A percentile compares a stretch with the other conserved stretches of the same genome.
These are phyloP conservation scores for Puya raimondii DNA, from an alignment of 176 grass and related monocot species.

Conservation along the genomic window DNA sequence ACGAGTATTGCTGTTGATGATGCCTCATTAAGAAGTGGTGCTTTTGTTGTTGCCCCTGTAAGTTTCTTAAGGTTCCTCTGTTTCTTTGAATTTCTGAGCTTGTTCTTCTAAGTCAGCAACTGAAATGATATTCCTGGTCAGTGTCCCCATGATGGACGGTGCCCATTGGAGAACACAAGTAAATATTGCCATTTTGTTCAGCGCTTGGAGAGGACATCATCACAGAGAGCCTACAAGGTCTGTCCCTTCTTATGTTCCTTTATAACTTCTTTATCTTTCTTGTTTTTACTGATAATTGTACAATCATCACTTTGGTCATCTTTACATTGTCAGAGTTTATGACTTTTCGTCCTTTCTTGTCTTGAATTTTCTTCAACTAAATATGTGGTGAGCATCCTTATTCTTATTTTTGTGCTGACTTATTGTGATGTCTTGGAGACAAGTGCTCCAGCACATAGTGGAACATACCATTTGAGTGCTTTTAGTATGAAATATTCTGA, in stretches of 20 bases:
- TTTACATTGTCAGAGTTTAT: no score
- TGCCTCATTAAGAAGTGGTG: constrained; percentile 45
- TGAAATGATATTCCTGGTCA: constrained; percentile 28
- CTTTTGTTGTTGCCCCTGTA: constrained; percentile 93
- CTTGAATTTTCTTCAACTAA: no score
- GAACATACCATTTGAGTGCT: no score
- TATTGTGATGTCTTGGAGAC: no score
- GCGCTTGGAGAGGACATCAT: constrained; percentile 87
- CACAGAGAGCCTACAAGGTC: constrained; percentile 83
- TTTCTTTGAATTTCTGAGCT: not conserved
- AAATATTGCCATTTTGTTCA: constrained; percentile 99
- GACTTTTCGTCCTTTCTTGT: no score
- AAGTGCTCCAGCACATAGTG: no score
- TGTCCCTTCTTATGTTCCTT: constrained; percentile 6
- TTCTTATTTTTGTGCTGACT: no score
- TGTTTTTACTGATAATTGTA: not conserved
- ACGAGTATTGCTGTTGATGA: constrained; percentile 44
- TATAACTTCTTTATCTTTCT: constrained; percentile 9
- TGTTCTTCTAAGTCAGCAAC: constrained; percentile 2
- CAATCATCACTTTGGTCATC: no score
- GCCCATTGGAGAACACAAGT: constrained; percentile 77
- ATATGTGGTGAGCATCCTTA: no score
- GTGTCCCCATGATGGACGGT: constrained; percentile 89
- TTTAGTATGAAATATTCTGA: no score
- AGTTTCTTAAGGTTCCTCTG: constrained; percentile 21